phyloP scores from a whole-genome alignment of 768 basidiomycete species.

The Xerocomus spinulosus region DNA sequence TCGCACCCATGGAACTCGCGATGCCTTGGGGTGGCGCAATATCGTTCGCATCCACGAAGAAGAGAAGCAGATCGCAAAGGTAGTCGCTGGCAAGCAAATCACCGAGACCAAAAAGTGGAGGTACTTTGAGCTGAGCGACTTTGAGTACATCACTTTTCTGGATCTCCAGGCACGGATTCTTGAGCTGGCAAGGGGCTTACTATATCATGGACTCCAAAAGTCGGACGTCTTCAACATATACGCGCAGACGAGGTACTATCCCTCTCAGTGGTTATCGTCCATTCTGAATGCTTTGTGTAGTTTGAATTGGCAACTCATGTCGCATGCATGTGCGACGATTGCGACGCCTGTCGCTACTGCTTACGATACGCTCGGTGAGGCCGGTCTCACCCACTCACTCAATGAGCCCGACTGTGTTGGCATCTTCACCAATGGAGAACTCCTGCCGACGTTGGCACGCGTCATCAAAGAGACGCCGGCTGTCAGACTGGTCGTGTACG shows the following conservation, averaged over 20 bases:
- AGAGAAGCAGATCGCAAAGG: slow-evolving; percentile 84
- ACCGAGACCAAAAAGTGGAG: slow-evolving; percentile 94
- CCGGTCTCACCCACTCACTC: slow-evolving; percentile 84
- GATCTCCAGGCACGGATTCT: slow-evolving; percentile 62
- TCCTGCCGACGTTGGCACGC: slow-evolving; percentile 72
- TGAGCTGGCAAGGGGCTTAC: slow-evolving; percentile 65
- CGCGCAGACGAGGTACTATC: slow-evolving; percentile 72
- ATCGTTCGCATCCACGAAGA: slow-evolving; percentile 70
- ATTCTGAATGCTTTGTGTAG: slow-evolving; percentile 36
- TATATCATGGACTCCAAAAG: slow-evolving; percentile 63
- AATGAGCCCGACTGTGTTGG: slow-evolving; percentile 80
- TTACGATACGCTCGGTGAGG: slow-evolving; percentile 91
- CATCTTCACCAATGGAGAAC: slow-evolving; percentile 89
- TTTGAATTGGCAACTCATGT: slow-evolving; percentile 83
- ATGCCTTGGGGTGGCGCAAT: slow-evolving; percentile 79
- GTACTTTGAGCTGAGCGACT: slow-evolving; percentile 88
- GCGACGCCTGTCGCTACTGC: slow-evolving; percentile 87
- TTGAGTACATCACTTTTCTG: slow-evolving; percentile 73
- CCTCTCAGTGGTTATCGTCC: no score
- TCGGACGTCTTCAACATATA: slow-evolving; percentile 88
- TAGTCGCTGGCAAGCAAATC: slow-evolving; percentile 75
- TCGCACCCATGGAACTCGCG: slow-evolving; percentile 66
- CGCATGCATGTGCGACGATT: slow-evolving; percentile 75
- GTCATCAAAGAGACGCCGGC: slow-evolving; percentile 70
- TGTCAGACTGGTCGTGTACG: slow-evolving; percentile 80